phyloP scores from a whole-genome alignment of 768 basidiomycete species.

The Rhizopogon sp. region DNA sequence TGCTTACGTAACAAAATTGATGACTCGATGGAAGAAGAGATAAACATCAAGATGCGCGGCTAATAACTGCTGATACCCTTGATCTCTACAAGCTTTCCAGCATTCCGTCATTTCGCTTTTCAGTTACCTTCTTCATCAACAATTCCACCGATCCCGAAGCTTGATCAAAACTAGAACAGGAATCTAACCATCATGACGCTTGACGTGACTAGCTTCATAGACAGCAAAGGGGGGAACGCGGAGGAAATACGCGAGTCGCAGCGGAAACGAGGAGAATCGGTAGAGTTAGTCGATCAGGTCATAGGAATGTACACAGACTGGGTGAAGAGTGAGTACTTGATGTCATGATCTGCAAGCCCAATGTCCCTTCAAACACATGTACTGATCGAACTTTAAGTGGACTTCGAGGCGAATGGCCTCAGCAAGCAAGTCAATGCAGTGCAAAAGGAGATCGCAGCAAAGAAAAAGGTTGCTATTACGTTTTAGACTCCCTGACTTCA shows the following conservation, averaged over 20 bases:
- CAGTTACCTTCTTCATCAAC: neutral
- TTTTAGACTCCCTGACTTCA: neutral
- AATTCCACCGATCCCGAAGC: neutral
- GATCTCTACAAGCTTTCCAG: neutral
- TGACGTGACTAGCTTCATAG: slow-evolving; percentile 76
- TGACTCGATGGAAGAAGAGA: slow-evolving; percentile 1
- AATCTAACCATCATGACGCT: slow-evolving; percentile 59
- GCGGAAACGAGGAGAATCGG: slow-evolving; percentile 81
- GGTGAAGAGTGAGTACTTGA: slow-evolving; percentile 75
- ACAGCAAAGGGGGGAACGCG: slow-evolving; percentile 88
- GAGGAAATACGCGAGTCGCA: slow-evolving; percentile 90
- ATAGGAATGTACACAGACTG: slow-evolving; percentile 89
- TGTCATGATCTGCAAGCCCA: slow-evolving; percentile 5
- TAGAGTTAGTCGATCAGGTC: slow-evolving; percentile 92
- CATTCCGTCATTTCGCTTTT: neutral
- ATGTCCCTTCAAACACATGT: neutral
- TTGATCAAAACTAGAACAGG: neutral
- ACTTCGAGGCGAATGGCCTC: slow-evolving; percentile 75
- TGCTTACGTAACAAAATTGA: slow-evolving; percentile 6
- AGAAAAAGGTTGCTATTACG: slow-evolving; percentile 73
- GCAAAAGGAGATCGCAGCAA: slow-evolving; percentile 91
- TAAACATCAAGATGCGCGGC: neutral
- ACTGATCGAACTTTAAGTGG: slow-evolving; percentile 46
- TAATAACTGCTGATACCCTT: neutral
- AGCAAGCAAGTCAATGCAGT: slow-evolving; percentile 83